These are phyloP conservation scores for Alternaria longipes DNA, from an alignment of 2,329 filamentous ascomycete species.

Conservation along the genomic window DNA sequence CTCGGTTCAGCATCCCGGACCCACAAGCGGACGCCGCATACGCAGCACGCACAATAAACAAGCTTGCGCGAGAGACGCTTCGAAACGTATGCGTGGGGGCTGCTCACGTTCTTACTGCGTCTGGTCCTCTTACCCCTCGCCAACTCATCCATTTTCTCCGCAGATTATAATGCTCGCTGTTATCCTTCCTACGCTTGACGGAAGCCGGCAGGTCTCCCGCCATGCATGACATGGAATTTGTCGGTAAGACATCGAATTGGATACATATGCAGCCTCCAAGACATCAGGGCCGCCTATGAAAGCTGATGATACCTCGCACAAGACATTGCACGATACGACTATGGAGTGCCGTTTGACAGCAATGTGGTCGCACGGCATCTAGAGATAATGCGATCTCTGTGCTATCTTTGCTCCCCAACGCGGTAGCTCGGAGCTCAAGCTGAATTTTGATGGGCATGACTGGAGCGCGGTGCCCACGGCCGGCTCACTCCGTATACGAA, in stretches of 20 bases:
- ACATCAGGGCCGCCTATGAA: neutral
- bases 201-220: slow-evolving; percentile 5
- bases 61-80: slow-evolving; percentile 35
- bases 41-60: slow-evolving; percentile 29
- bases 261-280: neutral
- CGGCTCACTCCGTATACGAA: slow-evolving; percentile 4
- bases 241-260: slow-evolving; percentile 3
- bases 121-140: slow-evolving; percentile 27
- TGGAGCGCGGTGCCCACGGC: neutral
- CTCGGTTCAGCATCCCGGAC: slow-evolving; percentile 17
- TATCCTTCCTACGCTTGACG: slow-evolving; percentile 11
- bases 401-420: neutral
- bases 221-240: slow-evolving; percentile 2
- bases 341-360: slow-evolving; percentile 7
- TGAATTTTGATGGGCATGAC: neutral
- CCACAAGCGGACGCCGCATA: slow-evolving; percentile 24
- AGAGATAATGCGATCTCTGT: slow-evolving; percentile 9
- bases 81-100: slow-evolving; percentile 15
- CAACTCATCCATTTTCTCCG: slow-evolving; percentile 37
- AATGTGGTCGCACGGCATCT: slow-evolving; percentile 7
- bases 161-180: slow-evolving; percentile 17
- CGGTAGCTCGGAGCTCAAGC: neutral
- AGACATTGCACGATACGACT: slow-evolving; percentile 1
- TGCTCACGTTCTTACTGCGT: slow-evolving; percentile 9
- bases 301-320: slow-evolving; percentile 4